Base-by-base conservation (phyloP, 83 land plant genomes). In the Picea mariana region DNA sequence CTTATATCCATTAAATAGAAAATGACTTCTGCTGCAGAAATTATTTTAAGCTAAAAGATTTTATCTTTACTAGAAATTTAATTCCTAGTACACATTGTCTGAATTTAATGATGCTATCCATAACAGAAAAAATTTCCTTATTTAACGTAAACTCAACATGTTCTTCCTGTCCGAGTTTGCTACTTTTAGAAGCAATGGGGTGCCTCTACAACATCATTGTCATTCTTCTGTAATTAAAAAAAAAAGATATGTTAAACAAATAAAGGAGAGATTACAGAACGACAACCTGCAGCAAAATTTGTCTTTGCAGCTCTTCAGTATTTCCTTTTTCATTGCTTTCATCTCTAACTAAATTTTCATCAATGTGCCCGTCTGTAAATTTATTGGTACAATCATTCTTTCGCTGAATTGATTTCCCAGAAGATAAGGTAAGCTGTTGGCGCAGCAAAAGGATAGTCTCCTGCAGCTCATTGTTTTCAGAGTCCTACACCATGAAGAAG, bases 381-480 rank as follows among this genome's bases (percentile, higher is more conserved):
- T 3, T 58, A 11, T 44, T 23, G 11, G 47, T 73, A 73, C 18
- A 73, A 18, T 52, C 77, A 73, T 73, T n/a, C 23, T 73, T 23
- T 6, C 5, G 84, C n/a, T 75, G 79, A 67, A 77, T 84, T 87
- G 47, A 85, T 81, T 55, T 67, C 80, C 24, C n/a, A 44, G 9
- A 64, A 73, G 24, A 40, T 77, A 86, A 83, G 59, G 78, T 71
- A 31, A 88, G 80, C 64, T 85, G 88, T 81, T 90, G 87, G 81
- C 92, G 86, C 78, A 94, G 86, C 40, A 81, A 52, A 63, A 81
- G 18, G 0, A 92, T 77, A 82, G 85, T 89, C 65, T 92, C 91
- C 83, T 94, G 86, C 80, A 92, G 75, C 27, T 88, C 89, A 31
- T 86, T 87, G 81, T 83, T 90, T 73, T 92, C 92, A 11, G 82